Evolutionary conservation across 2,329 filamentous ascomycete genomes (phyloP), one percentile per base, ranked within the genome.

Genomic region (Rutstroemia sp.): DNA sequence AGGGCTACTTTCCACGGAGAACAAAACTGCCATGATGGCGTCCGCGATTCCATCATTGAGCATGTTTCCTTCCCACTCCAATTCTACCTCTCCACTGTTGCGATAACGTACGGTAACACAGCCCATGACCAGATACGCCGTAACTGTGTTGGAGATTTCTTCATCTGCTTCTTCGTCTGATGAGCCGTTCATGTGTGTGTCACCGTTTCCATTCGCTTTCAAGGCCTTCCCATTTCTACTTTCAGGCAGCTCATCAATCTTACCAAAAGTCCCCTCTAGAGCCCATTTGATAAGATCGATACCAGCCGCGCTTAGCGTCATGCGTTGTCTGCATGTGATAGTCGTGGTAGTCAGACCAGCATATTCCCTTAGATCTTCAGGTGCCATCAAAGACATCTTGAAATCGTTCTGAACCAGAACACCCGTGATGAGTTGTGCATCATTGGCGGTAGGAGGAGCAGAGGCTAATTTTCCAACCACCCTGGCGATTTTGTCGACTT

Each of bases 41-140:
- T 99, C 94, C n/a, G 94, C 94, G 67, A 99, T 95, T 59, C 91
- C 89, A 68, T 99, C 94, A 70, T 97, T 99, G 67, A 96, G 86
- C 75, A 96, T 88, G 70, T 97, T 99, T 57, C 92, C 94, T 70
- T 97, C 92, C 94, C 94, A 99, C 72, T 96, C 91, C 2, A 97
- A 77, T 70, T 95, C 91, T 5, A 96, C 82, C 68, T 94, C 86
- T 56, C 92, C 88, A 63, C 83, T 86, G 60, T 77, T 81, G 61
- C 81, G 81, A 72, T 94, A 91, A 19, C 86, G 82, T n/a, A 97
- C 84, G 7, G 83, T 83, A 27, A 96, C 84, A 71, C 88, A 94
- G 61, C 91, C 92, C 92, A 99, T 97, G 66, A 99, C 83, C 27
- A 84, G 73, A 64, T 86, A 86, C 3, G 80, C 75, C 51, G 81